Base-by-base conservation (phyloP, 805 yeast genomes). In the Candida pseudofarinosa region DNA sequence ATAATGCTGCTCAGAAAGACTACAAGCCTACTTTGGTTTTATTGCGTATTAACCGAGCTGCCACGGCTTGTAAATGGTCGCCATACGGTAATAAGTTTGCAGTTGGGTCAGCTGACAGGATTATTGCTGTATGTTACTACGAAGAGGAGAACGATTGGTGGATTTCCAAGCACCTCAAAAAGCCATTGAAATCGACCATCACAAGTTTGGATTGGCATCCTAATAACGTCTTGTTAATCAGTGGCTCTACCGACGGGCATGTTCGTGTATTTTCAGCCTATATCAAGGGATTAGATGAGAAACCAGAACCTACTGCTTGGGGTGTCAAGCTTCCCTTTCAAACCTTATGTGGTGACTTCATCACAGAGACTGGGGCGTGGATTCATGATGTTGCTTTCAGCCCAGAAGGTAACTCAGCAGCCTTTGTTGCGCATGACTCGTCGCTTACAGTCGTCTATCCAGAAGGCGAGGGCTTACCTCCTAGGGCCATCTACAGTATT, bases 71-170 rank as follows among this genome's bases (percentile, higher is more conserved):
- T 40, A 78, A 81, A 53, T 93, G 99, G 99, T 85, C 96, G 7
- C 97, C 98, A 16, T 80, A 78, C 53, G 98, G 97, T n/a, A 70
- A 69, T 58, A 93, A 93, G 70, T 93, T 93, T 66, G 99, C 99
- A 1, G 98, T 91, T 38, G 99, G 97, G 0, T 86, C 96, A 2
- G 88, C 96, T 37, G 97, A 96, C 36, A 74, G 98, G 46, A 85
- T 86, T 49, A 83, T 93, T 64, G 97, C 98, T 7, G 86, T 93
- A 39, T 93, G 99, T 71, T 93, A 90, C 69, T 93, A 85, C 62
- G 99, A 93, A 67, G 85, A 76, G 48, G 97, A 89, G 56, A 93
- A 91, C 63, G 96, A 93, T 62, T 93, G 99, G 99, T 93, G 99
- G 99, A 90, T 93, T 40, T 88, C 98, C 12, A 91, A 91, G 66